These are phyloP conservation scores for Saccharomycopsis fermentans DNA, from an alignment of 805 yeast genomes.

Conservation along the genomic window DNA sequence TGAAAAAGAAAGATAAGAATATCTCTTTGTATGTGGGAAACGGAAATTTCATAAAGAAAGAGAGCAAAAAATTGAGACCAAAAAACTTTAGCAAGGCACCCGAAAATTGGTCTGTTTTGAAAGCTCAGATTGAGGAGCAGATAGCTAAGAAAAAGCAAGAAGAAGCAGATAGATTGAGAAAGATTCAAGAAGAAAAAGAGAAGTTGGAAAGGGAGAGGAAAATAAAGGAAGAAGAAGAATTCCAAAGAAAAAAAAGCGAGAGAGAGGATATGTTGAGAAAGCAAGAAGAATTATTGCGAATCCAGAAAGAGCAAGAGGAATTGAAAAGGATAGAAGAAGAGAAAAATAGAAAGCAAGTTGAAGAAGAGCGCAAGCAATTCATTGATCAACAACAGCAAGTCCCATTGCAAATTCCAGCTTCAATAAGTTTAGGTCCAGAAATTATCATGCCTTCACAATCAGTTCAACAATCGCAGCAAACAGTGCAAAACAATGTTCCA, in stretches of 20 bases:
- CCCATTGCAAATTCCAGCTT: conserved; percentile 3
- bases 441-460: neutral
- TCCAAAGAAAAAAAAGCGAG: conserved; percentile 1
- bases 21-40: neutral
- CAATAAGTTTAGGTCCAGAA: neutral
- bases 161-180: conserved; percentile 1
- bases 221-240: conserved; percentile 8
- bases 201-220: conserved; percentile 10
- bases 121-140: neutral
- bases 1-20: conserved; percentile 18
- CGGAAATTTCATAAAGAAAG: neutral
- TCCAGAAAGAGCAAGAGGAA: conserved; percentile 1
- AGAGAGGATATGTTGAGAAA: neutral
- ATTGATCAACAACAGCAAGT: conserved; percentile 9
- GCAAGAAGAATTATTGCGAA: neutral
- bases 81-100: conserved; percentile 14
- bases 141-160: conserved; percentile 11
- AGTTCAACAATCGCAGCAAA: neutral
- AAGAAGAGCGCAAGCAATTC: conserved; percentile 2
- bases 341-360: neutral
- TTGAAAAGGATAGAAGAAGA: conserved; percentile 1
- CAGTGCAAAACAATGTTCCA: neutral
- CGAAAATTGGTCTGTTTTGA: conserved; percentile 11
- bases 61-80: conserved; percentile 6
- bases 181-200: conserved; percentile 16